These are phyloP conservation scores for Wickerhamomyces bovis DNA, from an alignment of 805 yeast genomes.

Conservation along the genomic window DNA sequence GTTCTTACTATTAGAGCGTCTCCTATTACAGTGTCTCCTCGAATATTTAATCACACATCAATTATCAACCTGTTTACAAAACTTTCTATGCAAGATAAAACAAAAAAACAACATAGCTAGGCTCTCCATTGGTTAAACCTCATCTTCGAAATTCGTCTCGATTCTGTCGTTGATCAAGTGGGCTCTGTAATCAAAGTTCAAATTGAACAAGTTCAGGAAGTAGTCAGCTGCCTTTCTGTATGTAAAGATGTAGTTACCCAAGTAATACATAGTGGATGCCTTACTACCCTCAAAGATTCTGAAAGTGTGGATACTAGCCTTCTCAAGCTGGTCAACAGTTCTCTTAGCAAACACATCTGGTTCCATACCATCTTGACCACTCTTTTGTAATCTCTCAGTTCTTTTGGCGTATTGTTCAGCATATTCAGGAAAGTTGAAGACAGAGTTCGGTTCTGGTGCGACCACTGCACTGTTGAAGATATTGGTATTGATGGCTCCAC, in stretches of 20 bases:
- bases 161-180: conserved; percentile 11
- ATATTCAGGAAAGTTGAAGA: conserved; percentile 18
- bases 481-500: conserved; percentile 36
- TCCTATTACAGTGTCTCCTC: too few relatives aligned
- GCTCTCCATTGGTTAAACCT: not conserved
- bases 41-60: too few relatives aligned
- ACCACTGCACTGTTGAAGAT: conserved; percentile 18
- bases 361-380: conserved; percentile 18
- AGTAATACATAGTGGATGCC: conserved; percentile 8
- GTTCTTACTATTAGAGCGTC: too few relatives aligned
- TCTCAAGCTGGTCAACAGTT: conserved; percentile 32
- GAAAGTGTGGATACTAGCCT: conserved; percentile 11
- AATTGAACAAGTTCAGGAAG: conserved; percentile 14
- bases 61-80: too few relatives aligned
- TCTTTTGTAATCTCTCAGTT: conserved; percentile 1
- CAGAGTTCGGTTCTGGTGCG: conserved; percentile 12
- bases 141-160: not conserved
- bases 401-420: conserved; percentile 9
- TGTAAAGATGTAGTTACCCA: conserved; percentile 5
- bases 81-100: too few relatives aligned
- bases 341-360: conserved; percentile 35
- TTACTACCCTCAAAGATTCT: conserved; percentile 19
- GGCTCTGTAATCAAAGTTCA: conserved; percentile 20
- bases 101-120: too few relatives aligned
- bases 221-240: conserved; percentile 9